phyloP scores from a whole-genome alignment of 805 yeast species.

The Barnettozyma vustinii region DNA sequence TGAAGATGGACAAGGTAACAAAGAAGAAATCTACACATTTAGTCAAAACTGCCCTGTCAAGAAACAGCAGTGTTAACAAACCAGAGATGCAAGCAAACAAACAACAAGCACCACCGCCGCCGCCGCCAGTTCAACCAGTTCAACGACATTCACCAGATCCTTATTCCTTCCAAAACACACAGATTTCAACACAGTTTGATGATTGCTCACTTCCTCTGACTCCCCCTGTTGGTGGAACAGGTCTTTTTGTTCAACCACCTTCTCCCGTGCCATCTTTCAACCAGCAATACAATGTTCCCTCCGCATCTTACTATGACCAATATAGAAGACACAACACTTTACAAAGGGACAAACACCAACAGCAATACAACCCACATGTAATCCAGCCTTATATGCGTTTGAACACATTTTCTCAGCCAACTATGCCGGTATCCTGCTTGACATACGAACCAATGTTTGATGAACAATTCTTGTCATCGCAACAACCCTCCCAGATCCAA shows the following conservation, averaged over 20 bases:
- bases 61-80: not conserved
- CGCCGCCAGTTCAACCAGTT: not conserved
- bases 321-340: slow-evolving; percentile 1
- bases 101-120: not conserved
- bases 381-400: slow-evolving; percentile 1
- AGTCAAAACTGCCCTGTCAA: not conserved
- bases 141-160: not conserved
- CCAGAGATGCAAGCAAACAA: not conserved
- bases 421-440: not conserved
- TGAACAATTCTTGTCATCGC: not conserved
- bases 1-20: not conserved
- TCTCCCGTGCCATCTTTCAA: not conserved
- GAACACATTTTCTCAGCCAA: slow-evolving; percentile 4
- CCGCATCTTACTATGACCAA: slow-evolving; percentile 3
- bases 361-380: not conserved
- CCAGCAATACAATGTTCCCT: not conserved
- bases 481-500: not conserved
- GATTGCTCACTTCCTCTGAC: not conserved
- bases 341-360: not conserved
- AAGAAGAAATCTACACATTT: not conserved
- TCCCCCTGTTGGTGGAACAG: not conserved
- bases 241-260: not conserved
- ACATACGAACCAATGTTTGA: slow-evolving; percentile 3
- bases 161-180: not conserved
- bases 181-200: not conserved